Evolutionary conservation across 2,329 filamentous ascomycete genomes (phyloP), one percentile per base, ranked within the genome.

Genomic region (Diatrype stigma): DNA sequence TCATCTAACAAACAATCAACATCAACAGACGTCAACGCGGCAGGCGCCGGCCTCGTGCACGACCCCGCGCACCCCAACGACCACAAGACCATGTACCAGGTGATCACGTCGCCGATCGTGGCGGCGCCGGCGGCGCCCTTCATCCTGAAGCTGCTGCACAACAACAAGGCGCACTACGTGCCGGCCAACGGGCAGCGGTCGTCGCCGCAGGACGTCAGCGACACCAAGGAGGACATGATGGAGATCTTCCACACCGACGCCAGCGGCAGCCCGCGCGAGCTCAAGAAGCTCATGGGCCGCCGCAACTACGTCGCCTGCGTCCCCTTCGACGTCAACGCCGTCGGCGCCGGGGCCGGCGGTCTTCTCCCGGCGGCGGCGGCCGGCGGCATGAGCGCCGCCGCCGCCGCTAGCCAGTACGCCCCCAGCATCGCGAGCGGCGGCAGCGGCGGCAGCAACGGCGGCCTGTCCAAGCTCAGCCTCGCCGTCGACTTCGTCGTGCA

Each of bases 201-300:
- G 1, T 87, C 78, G 1, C 47, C 79, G 2, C 83, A 90, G 54
- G 81, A 86, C 57, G 80, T 89, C 1, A 88, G 86, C 2, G 94
- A 99, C 68, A 99, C 94, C 45, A 97, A 99, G 71, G 94, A 99
- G 70, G 94, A 99, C 72, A 99, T 99, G 94, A 96, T 99, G 89
- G 94, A 99, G 75, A 95, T 99, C 59, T 99, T 99, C 80, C 90
- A 94, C 63, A 89, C 87, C 7, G 94, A 99, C 62, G 90, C 94
- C 16, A 90, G 86, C 49, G 93, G 94, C n/a, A 77, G 83, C 34
- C 77, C 85, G 1, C 80, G 92, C 45, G 93, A 96, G 69, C 78
- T 92, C 65, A 92, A 92, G 73, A 89, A 93, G 64, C 80, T 99
- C 47, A 99, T 99, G 91, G 90, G 87, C 1, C 79, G 93, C 40